Evolutionary conservation across 1,284 basidiomycete species (phyloP).

Genomic region (Uromyces viciae-fabae): DNA sequence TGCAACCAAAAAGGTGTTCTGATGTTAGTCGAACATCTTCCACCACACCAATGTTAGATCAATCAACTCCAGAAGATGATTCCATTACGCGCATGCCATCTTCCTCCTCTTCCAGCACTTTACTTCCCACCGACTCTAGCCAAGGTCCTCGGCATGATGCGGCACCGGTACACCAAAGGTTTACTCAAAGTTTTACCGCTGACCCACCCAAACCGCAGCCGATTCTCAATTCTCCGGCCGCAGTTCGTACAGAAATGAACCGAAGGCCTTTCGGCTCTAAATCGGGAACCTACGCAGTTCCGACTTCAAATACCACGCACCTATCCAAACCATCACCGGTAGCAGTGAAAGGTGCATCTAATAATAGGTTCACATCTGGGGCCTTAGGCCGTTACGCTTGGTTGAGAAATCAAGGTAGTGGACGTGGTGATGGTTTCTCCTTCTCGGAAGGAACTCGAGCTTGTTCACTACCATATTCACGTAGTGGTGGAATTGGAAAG

Average conservation of each 20-base stretch:
- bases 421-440: background rate
- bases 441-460: background rate
- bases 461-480: slow-evolving; percentile 10
- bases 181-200: background rate
- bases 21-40: slow-evolving; percentile 37
- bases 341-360: slow-evolving; percentile 4
- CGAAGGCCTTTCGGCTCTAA: slow-evolving; percentile 14
- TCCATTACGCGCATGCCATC: slow-evolving; percentile 27
- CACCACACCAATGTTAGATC: slow-evolving; percentile 23
- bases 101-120: slow-evolving; percentile 29
- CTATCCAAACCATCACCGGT: slow-evolving; percentile 4
- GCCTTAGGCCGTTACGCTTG: slow-evolving; percentile 43
- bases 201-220: background rate
- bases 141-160: background rate
- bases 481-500: background rate
- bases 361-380: slow-evolving; percentile 16
- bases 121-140: slow-evolving; percentile 24
- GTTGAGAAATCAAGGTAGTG: slow-evolving; percentile 23
- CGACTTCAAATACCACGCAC: slow-evolving; percentile 1
- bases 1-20: slow-evolving; percentile 16
- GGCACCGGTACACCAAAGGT: background rate
- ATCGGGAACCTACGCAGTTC: background rate
- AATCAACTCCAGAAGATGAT: slow-evolving; percentile 14
- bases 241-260: slow-evolving; percentile 20
- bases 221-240: slow-evolving; percentile 15